Evolutionary conservation across 2,329 filamentous ascomycete species (phyloP).

Genomic region (Cladophialophora chaetospira): DNA sequence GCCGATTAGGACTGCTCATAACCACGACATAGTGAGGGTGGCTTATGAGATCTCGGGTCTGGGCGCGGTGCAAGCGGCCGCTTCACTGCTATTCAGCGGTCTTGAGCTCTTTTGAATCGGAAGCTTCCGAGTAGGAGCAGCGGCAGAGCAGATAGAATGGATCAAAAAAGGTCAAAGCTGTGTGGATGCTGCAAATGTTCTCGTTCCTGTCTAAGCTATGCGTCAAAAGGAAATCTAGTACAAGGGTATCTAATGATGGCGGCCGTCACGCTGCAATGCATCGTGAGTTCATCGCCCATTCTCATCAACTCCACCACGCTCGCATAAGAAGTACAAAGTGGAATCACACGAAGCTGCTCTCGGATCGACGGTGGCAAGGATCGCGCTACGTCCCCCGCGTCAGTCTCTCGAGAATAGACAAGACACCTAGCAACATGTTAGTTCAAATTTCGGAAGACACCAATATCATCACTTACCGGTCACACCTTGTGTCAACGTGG

Average conservation of each 20-base stretch:
- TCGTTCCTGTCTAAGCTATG: too few relatives aligned
- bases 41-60: not conserved
- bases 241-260: too few relatives aligned
- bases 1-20: too few relatives aligned
- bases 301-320: not conserved
- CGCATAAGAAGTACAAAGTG: not conserved
- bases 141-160: too few relatives aligned
- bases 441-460: not conserved
- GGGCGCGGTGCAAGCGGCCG: not conserved
- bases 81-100: not conserved
- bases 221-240: too few relatives aligned
- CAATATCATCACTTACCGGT: conserved; percentile 60
- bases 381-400: conserved; percentile 1
- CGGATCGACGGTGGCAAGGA: not conserved
- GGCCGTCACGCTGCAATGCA: too few relatives aligned
- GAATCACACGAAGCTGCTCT: not conserved
- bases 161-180: too few relatives aligned
- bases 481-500: conserved; percentile 86
- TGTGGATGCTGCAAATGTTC: too few relatives aligned
- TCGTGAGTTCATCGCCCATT: not conserved
- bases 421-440: conserved; percentile 14
- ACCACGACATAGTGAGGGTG: not conserved
- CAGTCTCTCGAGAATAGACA: conserved; percentile 29
- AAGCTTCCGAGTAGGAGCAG: too few relatives aligned
- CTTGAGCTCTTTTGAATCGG: not conserved